Evolutionary conservation across 352 stramenopile genomes (phyloP), one percentile per base, ranked within the genome.

Genomic region (Globisporangium nagaii): DNA sequence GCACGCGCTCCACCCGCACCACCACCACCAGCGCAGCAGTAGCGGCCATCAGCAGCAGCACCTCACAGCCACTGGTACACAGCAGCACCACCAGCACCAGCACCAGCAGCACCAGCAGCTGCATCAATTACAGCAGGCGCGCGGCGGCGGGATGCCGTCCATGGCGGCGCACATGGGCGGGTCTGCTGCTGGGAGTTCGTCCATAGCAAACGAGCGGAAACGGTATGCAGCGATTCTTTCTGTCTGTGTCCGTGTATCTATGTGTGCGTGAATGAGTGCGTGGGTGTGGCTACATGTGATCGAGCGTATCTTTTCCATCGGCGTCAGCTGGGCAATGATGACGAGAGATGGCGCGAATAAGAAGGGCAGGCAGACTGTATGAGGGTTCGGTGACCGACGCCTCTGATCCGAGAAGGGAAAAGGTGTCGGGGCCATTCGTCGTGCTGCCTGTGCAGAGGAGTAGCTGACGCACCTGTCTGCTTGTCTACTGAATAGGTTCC

Each of bases 61-160:
- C n/a, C 40, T 19, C 7, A 31, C 36, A 42, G 36, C 36, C 4
- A 35, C 28, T 32, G 42, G 42, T 8, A 56, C 49, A 28, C 28
- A 20, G 13, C 50, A 49, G 6, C 55, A 46, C 9, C 43, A 47
- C 4, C 25, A 55, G 37, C 52, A 61, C 34, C 47, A 61, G 24
- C 32, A 47, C 1, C 31, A 36, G 2, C 31, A 37, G n/a, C 50
- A 31, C 19, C n/a, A 52, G 17, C 34, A 53, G 19, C 34, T 42
- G 45, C 65, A 72, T 20, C 51, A 45, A 24, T 20, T 42, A 5
- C 50, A 53, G 31, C 49, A 59, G 53, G 19, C 27, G 53, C 53
- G 53, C 13, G 36, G 28, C 11, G 49, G 24, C 17, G 46, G 28
- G 20, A 15, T 30, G 32, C 32, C 36, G 31, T 20, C 34, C 12